Base-by-base conservation (phyloP, 106 monocot genomes). In the Posidonia australis region DNA sequence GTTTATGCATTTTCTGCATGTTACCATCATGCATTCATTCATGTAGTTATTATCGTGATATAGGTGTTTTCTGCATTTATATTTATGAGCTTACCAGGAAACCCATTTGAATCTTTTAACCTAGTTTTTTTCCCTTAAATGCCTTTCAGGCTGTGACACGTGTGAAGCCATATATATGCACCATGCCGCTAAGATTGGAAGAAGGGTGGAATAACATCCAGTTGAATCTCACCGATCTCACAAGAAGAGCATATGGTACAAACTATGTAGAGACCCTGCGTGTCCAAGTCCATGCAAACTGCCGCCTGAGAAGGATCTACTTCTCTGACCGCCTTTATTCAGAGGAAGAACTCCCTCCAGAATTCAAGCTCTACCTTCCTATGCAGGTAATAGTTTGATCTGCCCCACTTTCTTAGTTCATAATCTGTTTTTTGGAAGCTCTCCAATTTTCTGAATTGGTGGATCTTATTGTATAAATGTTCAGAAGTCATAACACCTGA, bases 181-280 rank as follows among this genome's bases (percentile, higher is more conserved):
- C 91, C 46, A 98, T 98, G 98, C 98, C 98, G 0, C 67, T 91
- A 57, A 72, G 63, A 68, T 27, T 91, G 54, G 91, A 98, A 21
- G 90, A 98, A 53, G 98, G 91, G 13, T 98, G 98, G 98, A 98
- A 98, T 46, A 91, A 98, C 47, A 80, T 98, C 58, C 91, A 91
- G 73, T 51, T 98, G 44, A 98, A 98, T 60, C 91, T 98, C 24
- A 62, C 85, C 31, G 98, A 98, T 67, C 76, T 84, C 51, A 98
- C 87, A 23, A 85, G 87, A 61, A 84, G 91, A 47, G 98, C 98
- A 13, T 98, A 91, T 69, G 98, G 98, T 49, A 98, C 98, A 36
- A 98, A 98, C 55, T 91, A 98, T 60, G 98, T 91, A 12, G 98
- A 98, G 69, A 98, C 91, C 7, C 80, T 98, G 60, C 78, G 91